Conservation (phyloP, 306 rosid species). For the Coriaria nepalensis region DNA sequence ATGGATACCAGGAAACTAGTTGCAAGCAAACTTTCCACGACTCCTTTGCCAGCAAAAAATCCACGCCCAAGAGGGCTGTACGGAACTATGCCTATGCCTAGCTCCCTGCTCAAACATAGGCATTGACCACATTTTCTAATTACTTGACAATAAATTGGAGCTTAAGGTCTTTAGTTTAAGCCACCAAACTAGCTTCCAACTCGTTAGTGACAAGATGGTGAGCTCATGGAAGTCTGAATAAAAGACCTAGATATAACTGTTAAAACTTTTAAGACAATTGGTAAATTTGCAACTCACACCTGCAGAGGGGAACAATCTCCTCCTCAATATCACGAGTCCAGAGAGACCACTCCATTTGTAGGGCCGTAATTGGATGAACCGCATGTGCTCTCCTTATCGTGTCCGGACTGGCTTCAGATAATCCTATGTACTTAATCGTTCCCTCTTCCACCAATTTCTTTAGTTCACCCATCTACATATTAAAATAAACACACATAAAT, state of each 20-base stretch:
- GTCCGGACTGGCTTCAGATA: conserved; percentile 56
- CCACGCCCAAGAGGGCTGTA: conserved; percentile 79
- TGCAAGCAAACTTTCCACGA: conserved; percentile 33
- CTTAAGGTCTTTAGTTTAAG: too few species aligned
- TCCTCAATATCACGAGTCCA: conserved; percentile 68
- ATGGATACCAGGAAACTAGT: conserved; percentile 29
- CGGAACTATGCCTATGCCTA: conserved; percentile 76
- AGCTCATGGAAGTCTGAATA: too few species aligned
- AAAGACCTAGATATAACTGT: too few species aligned
- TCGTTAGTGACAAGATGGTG: too few species aligned
- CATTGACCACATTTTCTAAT: too few species aligned
- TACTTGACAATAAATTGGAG: too few species aligned
- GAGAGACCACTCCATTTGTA: conserved; percentile 68
- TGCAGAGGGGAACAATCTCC: conserved; percentile 55
- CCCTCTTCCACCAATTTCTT: conserved; percentile 56
- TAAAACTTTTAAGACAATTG: too few species aligned
- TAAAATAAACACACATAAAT: background rate
- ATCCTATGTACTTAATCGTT: conserved; percentile 47
- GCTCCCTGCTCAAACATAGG: too few species aligned
- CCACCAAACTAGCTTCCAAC: too few species aligned
- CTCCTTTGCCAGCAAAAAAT: conserved; percentile 61
- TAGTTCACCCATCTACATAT: conserved; percentile 44
- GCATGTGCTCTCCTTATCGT: conserved; percentile 66
- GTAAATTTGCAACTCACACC: too few species aligned
- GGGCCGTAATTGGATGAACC: conserved; percentile 67